These are phyloP conservation scores for Rubia peregrina DNA, from an alignment of 305 asterid genomes.

Conservation along the genomic window DNA sequence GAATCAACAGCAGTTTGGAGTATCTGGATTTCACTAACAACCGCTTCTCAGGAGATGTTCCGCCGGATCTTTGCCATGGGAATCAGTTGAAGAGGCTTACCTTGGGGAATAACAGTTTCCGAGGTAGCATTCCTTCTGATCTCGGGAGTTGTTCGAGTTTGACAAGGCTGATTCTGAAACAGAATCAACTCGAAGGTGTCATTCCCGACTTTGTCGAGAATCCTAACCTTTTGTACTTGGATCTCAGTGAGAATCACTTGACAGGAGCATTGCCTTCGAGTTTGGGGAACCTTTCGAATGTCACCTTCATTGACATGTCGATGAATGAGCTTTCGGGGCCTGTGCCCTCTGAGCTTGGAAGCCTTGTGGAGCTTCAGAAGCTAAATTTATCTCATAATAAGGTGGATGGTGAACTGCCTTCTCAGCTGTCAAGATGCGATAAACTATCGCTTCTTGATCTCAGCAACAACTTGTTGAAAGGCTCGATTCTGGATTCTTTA, in stretches of 20 bases:
- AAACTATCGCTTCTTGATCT: constrained; percentile 46
- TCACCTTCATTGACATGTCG: constrained; percentile 50
- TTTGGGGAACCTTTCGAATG: constrained; percentile 37
- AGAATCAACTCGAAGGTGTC: constrained; percentile 55
- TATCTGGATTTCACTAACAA: constrained; percentile 52
- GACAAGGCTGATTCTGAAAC: constrained; percentile 52
- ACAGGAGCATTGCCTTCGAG: constrained; percentile 55
- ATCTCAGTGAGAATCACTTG: constrained; percentile 48
- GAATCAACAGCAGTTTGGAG: constrained; percentile 53
- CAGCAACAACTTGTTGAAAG: constrained; percentile 59
- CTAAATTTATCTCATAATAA: constrained; percentile 55
- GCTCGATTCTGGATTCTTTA: constrained; percentile 49
- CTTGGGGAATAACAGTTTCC: constrained; percentile 54
- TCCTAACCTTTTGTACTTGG: constrained; percentile 42
- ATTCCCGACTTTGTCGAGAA: constrained; percentile 53
- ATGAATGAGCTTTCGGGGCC: constrained; percentile 47
- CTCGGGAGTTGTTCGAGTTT: constrained; percentile 57
- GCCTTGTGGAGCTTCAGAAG: constrained; percentile 40
- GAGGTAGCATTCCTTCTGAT: constrained; percentile 53
- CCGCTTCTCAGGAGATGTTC: constrained; percentile 66
- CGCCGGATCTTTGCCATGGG: constrained; percentile 57
- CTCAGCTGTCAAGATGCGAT: constrained; percentile 42
- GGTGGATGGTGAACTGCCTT: constrained; percentile 44
- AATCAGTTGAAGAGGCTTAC: constrained; percentile 49
- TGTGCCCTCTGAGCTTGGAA: constrained; percentile 54